Percentiles rank a stretch among this genome's conserved stretches.
Evolutionary conservation across 2,329 filamentous ascomycete genomes (phyloP).

Genomic region (Aotearoamyces nothofagi): DNA sequence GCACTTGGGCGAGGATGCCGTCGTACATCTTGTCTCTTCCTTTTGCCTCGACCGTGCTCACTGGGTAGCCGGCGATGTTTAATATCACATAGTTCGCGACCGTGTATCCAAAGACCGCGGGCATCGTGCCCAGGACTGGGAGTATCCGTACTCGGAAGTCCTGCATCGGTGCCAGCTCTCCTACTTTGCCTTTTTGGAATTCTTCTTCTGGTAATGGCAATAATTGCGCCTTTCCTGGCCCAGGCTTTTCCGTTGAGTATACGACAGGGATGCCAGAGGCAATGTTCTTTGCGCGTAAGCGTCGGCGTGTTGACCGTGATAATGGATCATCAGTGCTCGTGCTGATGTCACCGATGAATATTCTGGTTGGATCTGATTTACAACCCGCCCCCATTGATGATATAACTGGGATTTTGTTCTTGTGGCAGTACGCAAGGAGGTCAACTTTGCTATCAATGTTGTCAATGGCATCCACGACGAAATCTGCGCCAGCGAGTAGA

Average conservation of each 20-base stretch:
- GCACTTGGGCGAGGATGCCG: conserved; percentile 58
- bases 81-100: conserved; percentile 89
- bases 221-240: conserved; percentile 79
- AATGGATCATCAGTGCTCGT: conserved; percentile 77
- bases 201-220: conserved; percentile 80
- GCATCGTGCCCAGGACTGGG: conserved; percentile 92
- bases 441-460: conserved; percentile 96
- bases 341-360: conserved; percentile 85
- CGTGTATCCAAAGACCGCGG: conserved; percentile 84
- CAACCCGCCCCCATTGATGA: conserved; percentile 94
- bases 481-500: conserved; percentile 63
- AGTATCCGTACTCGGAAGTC: conserved; percentile 93
- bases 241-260: conserved; percentile 81
- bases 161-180: conserved; percentile 74
- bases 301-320: conserved; percentile 68
- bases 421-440: conserved; percentile 74
- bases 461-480: conserved; percentile 93
- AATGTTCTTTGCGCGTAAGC: conserved; percentile 58
- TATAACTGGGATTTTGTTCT: conserved; percentile 65
- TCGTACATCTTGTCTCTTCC: conserved; percentile 87
- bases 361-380: conserved; percentile 72
- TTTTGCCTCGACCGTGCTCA: conserved; percentile 70
- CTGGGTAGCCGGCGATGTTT: conserved; percentile 65
- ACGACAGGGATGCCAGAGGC: conserved; percentile 79
- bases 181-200: conserved; percentile 70